Evolutionary conservation across 345 rosid species (phyloP).

Genomic region (Passiflora organensis): DNA sequence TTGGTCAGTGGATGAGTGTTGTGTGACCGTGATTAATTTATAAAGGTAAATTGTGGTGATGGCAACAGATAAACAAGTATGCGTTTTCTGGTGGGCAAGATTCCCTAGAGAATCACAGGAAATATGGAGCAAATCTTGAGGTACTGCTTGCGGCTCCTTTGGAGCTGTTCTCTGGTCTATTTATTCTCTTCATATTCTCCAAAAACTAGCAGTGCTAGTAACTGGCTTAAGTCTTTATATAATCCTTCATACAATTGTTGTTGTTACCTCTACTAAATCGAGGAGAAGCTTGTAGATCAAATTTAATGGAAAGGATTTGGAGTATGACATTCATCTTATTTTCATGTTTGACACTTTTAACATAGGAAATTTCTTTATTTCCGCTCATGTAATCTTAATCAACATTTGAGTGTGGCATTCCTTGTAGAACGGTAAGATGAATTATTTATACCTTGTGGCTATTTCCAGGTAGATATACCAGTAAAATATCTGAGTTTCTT

Average conservation of each 20-base stretch:
- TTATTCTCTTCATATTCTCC: not conserved
- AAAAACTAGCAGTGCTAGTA: not conserved
- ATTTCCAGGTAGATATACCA: conserved; percentile 73
- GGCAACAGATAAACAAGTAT: conserved; percentile 58
- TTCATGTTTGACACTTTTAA: not conserved
- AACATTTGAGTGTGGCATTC: not conserved
- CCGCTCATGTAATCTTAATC: not conserved
- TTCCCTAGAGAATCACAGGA: conserved; percentile 57
- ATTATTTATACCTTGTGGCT: conserved; percentile 1
- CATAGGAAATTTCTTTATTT: not conserved
- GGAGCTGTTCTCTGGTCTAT: not conserved
- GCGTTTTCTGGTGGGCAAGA: conserved; percentile 93
- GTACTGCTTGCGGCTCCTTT: conserved; percentile 21
- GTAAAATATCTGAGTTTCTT: conserved; percentile 73
- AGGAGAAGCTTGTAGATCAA: not conserved
- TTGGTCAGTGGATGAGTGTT: not conserved
- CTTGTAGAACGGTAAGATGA: not conserved
- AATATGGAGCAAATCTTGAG: conserved; percentile 87
- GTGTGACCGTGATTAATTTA: not conserved
- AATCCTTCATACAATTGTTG: not conserved
- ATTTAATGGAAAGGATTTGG: not conserved
- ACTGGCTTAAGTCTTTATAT: not conserved
- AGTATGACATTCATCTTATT: not conserved
- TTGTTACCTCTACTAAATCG: not conserved
- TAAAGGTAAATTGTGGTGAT: conserved; percentile 7